These are phyloP conservation scores for Elongisporangium prolatum DNA, from an alignment of 352 stramenopile species.

Conservation along the genomic window DNA sequence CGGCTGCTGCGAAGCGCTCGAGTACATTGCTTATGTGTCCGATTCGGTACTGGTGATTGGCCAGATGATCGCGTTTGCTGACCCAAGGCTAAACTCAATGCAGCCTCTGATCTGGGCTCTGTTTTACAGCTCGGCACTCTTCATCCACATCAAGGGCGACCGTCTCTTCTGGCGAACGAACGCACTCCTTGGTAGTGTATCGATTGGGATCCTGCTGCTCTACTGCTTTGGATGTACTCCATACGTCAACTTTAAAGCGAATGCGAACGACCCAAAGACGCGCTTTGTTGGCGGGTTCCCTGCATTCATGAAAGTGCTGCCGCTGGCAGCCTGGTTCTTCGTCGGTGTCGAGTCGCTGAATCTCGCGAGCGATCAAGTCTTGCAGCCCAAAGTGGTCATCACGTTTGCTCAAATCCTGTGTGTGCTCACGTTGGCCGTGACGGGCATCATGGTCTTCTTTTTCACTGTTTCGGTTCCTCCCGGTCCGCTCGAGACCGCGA, in stretches of 20 bases:
- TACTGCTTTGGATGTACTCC: slow-evolving; percentile 12
- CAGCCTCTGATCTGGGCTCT: slow-evolving; percentile 7
- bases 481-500: background rate
- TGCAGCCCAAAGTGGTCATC: slow-evolving; percentile 18
- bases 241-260: slow-evolving; percentile 8
- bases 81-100: background rate
- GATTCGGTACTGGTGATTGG: slow-evolving; percentile 11
- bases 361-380: slow-evolving; percentile 13
- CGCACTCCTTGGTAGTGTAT: slow-evolving; percentile 7
- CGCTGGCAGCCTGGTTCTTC: slow-evolving; percentile 21
- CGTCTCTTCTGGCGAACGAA: slow-evolving; percentile 23
- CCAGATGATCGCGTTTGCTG: slow-evolving; percentile 16
- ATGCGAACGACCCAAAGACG: slow-evolving; percentile 8
- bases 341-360: slow-evolving; percentile 22
- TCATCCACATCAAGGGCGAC: slow-evolving; percentile 12
- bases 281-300: slow-evolving; percentile 3
- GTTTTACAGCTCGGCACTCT: slow-evolving; percentile 14
- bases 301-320: slow-evolving; percentile 8
- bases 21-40: slow-evolving; percentile 40
- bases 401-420: slow-evolving; percentile 24
- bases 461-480: slow-evolving; percentile 10
- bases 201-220: slow-evolving; percentile 10
- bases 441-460: slow-evolving; percentile 16
- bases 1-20: slow-evolving; percentile 27
- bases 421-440: slow-evolving; percentile 19